Percentiles rank a stretch among this genome's conserved stretches.
Evolutionary conservation across 768 basidiomycete genomes (phyloP).

Genomic region (Dendrothele bispora): DNA sequence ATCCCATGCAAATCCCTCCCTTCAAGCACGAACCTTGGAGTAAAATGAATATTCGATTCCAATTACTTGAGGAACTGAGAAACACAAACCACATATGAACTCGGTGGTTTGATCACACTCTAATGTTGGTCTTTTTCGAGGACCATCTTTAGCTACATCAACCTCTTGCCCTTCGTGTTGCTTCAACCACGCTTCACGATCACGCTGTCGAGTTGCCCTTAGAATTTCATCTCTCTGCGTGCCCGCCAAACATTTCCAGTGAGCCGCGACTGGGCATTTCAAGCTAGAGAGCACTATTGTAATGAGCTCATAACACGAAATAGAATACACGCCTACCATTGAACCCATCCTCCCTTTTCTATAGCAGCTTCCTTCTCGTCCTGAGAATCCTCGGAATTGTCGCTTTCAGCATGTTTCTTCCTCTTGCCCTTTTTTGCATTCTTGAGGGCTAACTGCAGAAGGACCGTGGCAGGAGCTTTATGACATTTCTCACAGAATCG

Average conservation of each 20-base stretch:
- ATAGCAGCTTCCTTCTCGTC: constrained; percentile 52
- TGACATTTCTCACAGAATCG: constrained; percentile 73
- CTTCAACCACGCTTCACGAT: constrained; percentile 39
- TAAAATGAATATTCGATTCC: neutral
- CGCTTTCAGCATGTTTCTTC: constrained; percentile 42
- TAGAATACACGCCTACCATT: constrained; percentile 53
- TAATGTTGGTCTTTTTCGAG: constrained; percentile 47
- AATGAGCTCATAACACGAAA: neutral
- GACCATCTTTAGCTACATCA: constrained; percentile 25
- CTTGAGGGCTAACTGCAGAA: constrained; percentile 38
- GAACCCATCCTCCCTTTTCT: constrained; percentile 77
- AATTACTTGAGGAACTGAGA: neutral
- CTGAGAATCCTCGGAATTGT: constrained; percentile 53
- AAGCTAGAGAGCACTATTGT: constrained; percentile 43
- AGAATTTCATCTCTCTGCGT: constrained; percentile 73
- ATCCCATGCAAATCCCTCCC: constrained; percentile 79
- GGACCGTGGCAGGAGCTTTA: constrained; percentile 53
- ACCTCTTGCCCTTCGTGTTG: constrained; percentile 20
- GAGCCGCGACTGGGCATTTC: constrained; percentile 73
- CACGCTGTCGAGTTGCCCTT: constrained; percentile 58
- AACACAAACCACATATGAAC: constrained; percentile 63
- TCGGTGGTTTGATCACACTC: constrained; percentile 64
- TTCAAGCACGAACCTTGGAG: constrained; percentile 58
- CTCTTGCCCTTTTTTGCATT: constrained; percentile 39
- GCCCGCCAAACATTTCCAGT: constrained; percentile 73